phyloP scores from a whole-genome alignment of 148 eudicot species.

The Salicornia ramosissima region DNA sequence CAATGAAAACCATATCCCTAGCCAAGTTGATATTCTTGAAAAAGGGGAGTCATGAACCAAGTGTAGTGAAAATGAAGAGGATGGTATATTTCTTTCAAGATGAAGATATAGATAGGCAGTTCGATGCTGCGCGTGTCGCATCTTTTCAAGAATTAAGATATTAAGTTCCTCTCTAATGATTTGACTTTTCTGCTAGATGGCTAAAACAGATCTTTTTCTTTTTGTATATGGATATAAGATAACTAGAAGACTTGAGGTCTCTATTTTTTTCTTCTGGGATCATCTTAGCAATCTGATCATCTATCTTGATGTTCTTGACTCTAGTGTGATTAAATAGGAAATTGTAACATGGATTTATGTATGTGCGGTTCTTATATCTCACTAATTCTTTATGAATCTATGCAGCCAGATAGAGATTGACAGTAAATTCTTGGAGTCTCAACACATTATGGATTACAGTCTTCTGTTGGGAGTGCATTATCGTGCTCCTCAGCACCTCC shows the following conservation, averaged over 20 bases:
- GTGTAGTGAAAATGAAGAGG: neutral
- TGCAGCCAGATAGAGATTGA: conserved; percentile 94
- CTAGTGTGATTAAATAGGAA: neutral
- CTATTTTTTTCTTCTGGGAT: neutral
- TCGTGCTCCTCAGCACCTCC: conserved; percentile 89
- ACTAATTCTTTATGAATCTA: conserved; percentile 7
- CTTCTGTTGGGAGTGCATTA: conserved; percentile 43
- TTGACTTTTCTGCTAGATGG: neutral
- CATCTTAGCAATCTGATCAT: neutral
- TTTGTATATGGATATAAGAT: neutral
- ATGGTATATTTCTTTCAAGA: neutral
- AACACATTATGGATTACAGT: conserved; percentile 43
- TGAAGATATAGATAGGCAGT: neutral
- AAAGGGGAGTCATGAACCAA: neutral
- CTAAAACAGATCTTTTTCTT: neutral
- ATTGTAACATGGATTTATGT: neutral
- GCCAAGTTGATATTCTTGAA: neutral
- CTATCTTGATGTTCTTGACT: conserved; percentile 7
- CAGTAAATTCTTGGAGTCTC: conserved; percentile 80
- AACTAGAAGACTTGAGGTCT: neutral
- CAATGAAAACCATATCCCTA: no score
- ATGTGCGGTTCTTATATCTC: neutral
- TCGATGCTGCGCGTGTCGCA: neutral
- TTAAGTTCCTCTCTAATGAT: neutral
- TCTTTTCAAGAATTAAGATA: neutral